phyloP scores from a whole-genome alignment of 2,329 filamentous ascomycete genomes.

The Venturia carpophila region DNA sequence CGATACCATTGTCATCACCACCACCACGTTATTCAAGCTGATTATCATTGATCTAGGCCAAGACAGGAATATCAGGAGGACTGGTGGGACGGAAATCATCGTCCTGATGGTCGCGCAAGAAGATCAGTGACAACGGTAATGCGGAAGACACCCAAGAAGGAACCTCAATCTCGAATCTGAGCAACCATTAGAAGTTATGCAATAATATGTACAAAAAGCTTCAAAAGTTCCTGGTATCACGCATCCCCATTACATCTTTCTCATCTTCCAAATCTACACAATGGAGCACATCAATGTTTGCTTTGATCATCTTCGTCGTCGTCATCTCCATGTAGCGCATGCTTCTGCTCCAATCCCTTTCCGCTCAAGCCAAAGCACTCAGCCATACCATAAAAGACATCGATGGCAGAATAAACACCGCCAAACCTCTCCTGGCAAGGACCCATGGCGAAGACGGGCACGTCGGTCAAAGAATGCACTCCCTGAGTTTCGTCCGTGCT shows the following conservation, averaged over 20 bases:
- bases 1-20: neutral
- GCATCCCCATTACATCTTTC: neutral
- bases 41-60: no score
- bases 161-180: neutral
- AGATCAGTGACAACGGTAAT: no score
- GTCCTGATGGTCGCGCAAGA: no score
- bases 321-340: neutral
- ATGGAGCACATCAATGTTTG: neutral
- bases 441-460: constrained; percentile 62
- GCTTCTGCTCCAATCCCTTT: constrained; percentile 14
- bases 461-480: constrained; percentile 34
- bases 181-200: constrained; percentile 6
- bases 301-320: neutral
- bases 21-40: no score
- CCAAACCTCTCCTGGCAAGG: constrained; percentile 72
- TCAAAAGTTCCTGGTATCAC: neutral
- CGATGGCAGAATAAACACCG: constrained; percentile 61
- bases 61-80: no score
- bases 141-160: no score
- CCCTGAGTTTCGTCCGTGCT: constrained; percentile 54
- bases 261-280: neutral
- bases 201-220: neutral
- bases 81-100: no score
- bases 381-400: constrained; percentile 68
- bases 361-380: constrained; percentile 52